Percentiles rank a stretch among this genome's conserved stretches.
Evolutionary conservation across 75 land plant species (phyloP).

Genomic region (Selaginella tamariscina): DNA sequence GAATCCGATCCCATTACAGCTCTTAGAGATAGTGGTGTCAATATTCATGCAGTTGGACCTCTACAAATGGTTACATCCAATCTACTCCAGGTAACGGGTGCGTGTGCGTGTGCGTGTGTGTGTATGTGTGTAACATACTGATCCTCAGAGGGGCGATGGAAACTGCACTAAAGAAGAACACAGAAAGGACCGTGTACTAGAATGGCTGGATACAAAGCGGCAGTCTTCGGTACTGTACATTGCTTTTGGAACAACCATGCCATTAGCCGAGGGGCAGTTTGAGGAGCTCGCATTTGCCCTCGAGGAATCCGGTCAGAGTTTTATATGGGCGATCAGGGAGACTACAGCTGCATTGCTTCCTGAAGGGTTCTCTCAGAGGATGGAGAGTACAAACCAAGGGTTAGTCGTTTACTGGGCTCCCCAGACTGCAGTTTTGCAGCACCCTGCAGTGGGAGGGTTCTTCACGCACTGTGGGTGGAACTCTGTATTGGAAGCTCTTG

Average conservation of each 20-base stretch:
- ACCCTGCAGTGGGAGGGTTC: background rate
- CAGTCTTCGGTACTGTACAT: background rate
- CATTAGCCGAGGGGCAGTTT: background rate
- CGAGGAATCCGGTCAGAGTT: background rate
- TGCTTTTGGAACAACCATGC: background rate
- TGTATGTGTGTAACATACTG: background rate
- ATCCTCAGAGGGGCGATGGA: background rate
- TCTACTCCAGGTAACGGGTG: background rate
- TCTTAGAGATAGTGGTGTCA: background rate
- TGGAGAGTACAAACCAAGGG: background rate
- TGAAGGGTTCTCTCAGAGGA: background rate
- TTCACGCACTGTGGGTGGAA: conserved; percentile 10
- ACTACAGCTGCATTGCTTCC: background rate
- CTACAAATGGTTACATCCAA: background rate
- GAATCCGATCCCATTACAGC: background rate
- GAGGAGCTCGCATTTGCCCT: background rate
- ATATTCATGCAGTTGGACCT: background rate
- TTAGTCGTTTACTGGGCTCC: background rate
- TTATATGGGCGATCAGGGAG: background rate
- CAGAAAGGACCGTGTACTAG: background rate
- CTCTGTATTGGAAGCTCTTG: background rate
- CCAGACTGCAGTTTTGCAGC: background rate
- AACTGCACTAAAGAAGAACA: background rate
- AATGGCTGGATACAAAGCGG: background rate
- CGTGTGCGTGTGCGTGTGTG: background rate